Base-by-base conservation (phyloP, 306 rosid genomes). In the Oxytropis ochrocephala region DNA sequence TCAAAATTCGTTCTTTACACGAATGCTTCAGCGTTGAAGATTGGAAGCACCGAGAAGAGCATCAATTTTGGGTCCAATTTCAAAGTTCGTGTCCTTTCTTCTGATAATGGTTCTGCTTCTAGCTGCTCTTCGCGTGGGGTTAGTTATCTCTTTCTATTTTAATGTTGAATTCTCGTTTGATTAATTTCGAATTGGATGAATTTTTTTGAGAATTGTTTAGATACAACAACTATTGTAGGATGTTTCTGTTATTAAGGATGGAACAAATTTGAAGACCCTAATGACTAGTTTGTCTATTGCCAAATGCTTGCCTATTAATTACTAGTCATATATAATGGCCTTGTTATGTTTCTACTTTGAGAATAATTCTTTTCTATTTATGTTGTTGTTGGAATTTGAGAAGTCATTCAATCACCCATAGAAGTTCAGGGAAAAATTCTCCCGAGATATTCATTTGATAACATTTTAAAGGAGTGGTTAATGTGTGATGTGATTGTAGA, bases 51-150 rank as follows among this genome's bases (percentile, higher is more conserved):
- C 14, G 64, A 50, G 21, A 67, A 63, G 43, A 10, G 36, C 8
- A 41, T 61, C 18, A 58, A 12, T 51, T 69, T 48, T 3, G 78
- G 79, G 48, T 68, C 79, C 49, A 63, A 38, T 69, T 80, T 69
- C 70, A 55, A 54, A 66, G 8, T 80, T 49, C 77, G 43, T 44
- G 85, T 82, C 17, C 6, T 86, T 58, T 80, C 83, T 11, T 54
- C 82, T 18, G 84, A 85, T 17, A 85, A 84, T 67, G 88, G 89
- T 65, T 82, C 88, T 39, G 85, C 67, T 57, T 67, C 85, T 77
- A 49, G 59, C 55, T 68, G 78, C 41, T 44, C 81, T 78, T 84
- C 87, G 0, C 74, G 30, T 42, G 72, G 73, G 88, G 89, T 92
- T 14, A 68, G 91, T 82, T 10, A 2, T 51, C 1, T 27, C 21